Evolutionary conservation across 2,329 filamentous ascomycete genomes (phyloP).

Genomic region (Penicillium palitans): DNA sequence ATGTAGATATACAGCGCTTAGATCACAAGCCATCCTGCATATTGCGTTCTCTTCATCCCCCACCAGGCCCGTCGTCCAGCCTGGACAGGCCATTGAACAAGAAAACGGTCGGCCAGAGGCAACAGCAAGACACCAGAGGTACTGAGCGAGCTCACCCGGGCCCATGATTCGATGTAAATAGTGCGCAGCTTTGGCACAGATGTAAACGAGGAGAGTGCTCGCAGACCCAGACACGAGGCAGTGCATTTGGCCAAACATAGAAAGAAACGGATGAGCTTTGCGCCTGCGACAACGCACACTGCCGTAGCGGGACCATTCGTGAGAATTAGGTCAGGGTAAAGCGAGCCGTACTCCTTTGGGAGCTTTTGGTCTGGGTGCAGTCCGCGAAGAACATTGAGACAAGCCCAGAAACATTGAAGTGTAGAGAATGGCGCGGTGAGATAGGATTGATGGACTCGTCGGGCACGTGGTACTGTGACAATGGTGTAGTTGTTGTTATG

Average conservation of each 20-base stretch:
- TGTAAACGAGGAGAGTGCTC: not conserved
- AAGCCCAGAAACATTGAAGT: constrained; percentile 63
- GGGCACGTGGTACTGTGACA: constrained; percentile 71
- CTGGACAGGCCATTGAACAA: constrained; percentile 77
- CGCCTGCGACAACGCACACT: constrained; percentile 68
- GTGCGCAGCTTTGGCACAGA: constrained; percentile 58
- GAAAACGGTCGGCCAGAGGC: constrained; percentile 70
- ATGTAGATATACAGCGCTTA: constrained; percentile 18
- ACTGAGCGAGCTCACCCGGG: constrained; percentile 77
- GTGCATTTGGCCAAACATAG: constrained; percentile 26
- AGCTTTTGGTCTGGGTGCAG: constrained; percentile 36
- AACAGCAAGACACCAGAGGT: constrained; percentile 77
- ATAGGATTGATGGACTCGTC: constrained; percentile 78
- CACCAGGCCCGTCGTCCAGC: constrained; percentile 48
- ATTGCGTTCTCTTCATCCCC: constrained; percentile 42
- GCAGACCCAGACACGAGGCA: constrained; percentile 11
- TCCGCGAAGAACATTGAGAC: constrained; percentile 57
- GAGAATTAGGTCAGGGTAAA: constrained; percentile 72
- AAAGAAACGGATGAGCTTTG: constrained; percentile 57
- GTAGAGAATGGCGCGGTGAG: constrained; percentile 70
- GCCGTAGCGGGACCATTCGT: constrained; percentile 89
- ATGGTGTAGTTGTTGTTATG: constrained; percentile 54
- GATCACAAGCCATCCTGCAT: constrained; percentile 41
- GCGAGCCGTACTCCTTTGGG: constrained; percentile 26
- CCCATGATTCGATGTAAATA: constrained; percentile 91